Base-by-base conservation (phyloP, 208 protist species). In the Acanthamoeba healyi region DNA sequence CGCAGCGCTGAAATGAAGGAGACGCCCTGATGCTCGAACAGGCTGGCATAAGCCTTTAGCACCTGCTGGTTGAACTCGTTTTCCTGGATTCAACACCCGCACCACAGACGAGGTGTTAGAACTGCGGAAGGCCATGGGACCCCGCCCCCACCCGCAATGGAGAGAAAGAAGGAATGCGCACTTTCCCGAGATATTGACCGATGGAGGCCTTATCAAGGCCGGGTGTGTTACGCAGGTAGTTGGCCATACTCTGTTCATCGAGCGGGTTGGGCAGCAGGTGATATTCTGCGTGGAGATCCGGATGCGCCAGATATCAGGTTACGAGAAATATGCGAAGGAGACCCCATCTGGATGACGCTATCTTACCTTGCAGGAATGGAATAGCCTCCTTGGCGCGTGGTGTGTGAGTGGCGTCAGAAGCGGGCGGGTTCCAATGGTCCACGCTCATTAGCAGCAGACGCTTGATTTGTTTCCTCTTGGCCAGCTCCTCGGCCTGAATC, bases 381-480 rank as follows among this genome's bases (percentile, higher is more conserved):
- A 94, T 44, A 7, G 87, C 93, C 19, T 94, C 93, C 58, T 94
- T 94, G 9, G 15, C 49, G 6, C 49, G 49, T 54, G 49, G 49
- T 19, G 49, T 54, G 49, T 54, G 49, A 15, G 49, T 54, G 49
- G 49, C 49, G 49, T 54, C 49, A 15, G 49, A 54, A 15, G 22
- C 12, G 49, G 88, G 15, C 93, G 9, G 93, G 54, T 94, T 94
- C 63, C 63, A 94, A 17, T 90, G 49, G 34, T 94, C 93, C 7
- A 51, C 93, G 38, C 86, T 38, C 15, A 82, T n/a, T 5, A 79
- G 24, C 5, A 94, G 77, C 46, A 93, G 29, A 5, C 84, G 6
- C 54, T 94, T 94, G 51, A 90, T 67, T 29, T 94, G 81, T 29
- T 94, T 94, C n/a, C 67, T 6, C n/a, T 94, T 88, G 17, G 36